These are phyloP conservation scores for Pelargonium myrrhifolium DNA, from an alignment of 441 rosid genomes.

Conservation along the genomic window DNA sequence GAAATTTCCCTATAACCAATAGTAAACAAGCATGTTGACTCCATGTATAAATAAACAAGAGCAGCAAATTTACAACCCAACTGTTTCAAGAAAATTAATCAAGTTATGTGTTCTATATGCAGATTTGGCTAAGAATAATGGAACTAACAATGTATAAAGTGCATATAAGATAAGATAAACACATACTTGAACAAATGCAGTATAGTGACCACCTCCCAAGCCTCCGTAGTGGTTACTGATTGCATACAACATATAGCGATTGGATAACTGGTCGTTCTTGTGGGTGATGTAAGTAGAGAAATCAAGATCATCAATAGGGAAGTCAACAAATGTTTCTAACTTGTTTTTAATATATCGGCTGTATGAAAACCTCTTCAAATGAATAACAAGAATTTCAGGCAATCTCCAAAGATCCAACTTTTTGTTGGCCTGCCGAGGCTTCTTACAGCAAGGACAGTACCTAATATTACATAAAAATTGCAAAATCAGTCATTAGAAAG, in stretches of 20 bases:
- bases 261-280: slow-evolving; percentile 34
- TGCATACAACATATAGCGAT: slow-evolving; percentile 63
- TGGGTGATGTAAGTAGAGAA: slow-evolving; percentile 44
- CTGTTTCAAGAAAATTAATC: too few species aligned
- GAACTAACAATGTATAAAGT: too few species aligned
- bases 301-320: slow-evolving; percentile 65
- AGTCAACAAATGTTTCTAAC: slow-evolving; percentile 67
- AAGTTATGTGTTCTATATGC: too few species aligned
- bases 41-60: too few species aligned
- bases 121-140: too few species aligned
- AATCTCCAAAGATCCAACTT: slow-evolving; percentile 76
- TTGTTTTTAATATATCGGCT: slow-evolving; percentile 60
- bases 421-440: slow-evolving; percentile 62
- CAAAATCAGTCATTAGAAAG: slow-evolving; percentile 19
- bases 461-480: slow-evolving; percentile 28
- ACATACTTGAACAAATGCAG: slow-evolving; percentile 78
- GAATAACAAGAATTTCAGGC: slow-evolving; percentile 71
- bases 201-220: slow-evolving; percentile 84
- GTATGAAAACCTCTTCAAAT: slow-evolving; percentile 67
- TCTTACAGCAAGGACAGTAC: slow-evolving; percentile 73
- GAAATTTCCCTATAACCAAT: too few species aligned
- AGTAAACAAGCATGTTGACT: too few species aligned
- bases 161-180: background rate
- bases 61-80: too few species aligned
- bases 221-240: slow-evolving; percentile 72